Conservation (phyloP, 352 stramenopile genomes). For the Globisporangium paroecandrum region DNA sequence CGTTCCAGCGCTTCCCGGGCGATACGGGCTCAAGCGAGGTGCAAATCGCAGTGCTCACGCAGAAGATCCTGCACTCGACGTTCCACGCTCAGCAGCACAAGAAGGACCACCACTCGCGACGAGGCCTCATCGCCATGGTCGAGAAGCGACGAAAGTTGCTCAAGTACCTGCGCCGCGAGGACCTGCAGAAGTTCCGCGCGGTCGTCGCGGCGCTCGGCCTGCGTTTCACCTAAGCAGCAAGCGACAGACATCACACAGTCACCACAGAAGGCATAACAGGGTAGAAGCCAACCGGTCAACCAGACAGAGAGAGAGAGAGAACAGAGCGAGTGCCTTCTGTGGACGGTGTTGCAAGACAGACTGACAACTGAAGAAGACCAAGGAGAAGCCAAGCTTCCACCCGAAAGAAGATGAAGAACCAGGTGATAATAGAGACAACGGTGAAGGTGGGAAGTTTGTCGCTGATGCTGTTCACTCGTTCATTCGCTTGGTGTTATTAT, state of each 20-base stretch:
- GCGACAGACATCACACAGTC: neutral
- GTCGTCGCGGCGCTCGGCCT: constrained; percentile 76
- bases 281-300: neutral
- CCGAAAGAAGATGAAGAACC: neutral
- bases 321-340: neutral
- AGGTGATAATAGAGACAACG: constrained; percentile 4
- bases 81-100: constrained; percentile 73
- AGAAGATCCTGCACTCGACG: constrained; percentile 82
- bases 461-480: neutral
- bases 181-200: constrained; percentile 74
- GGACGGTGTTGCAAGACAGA: neutral
- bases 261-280: neutral
- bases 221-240: constrained; percentile 56
- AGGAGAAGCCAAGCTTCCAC: neutral
- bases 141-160: constrained; percentile 84
- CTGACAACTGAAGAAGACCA: neutral
- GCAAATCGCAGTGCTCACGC: constrained; percentile 81
- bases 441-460: constrained; percentile 3
- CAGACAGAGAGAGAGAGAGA: neutral
- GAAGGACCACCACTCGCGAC: constrained; percentile 87
- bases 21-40: constrained; percentile 86
- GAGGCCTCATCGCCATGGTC: constrained; percentile 82
- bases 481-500: no score
- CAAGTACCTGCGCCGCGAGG: constrained; percentile 80
- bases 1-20: constrained; percentile 83